A percentile compares a stretch with the other conserved stretches of the same genome.
These are phyloP conservation scores for Ceratocystis destructans DNA, from an alignment of 2,329 filamentous ascomycete species.

Conservation along the genomic window DNA sequence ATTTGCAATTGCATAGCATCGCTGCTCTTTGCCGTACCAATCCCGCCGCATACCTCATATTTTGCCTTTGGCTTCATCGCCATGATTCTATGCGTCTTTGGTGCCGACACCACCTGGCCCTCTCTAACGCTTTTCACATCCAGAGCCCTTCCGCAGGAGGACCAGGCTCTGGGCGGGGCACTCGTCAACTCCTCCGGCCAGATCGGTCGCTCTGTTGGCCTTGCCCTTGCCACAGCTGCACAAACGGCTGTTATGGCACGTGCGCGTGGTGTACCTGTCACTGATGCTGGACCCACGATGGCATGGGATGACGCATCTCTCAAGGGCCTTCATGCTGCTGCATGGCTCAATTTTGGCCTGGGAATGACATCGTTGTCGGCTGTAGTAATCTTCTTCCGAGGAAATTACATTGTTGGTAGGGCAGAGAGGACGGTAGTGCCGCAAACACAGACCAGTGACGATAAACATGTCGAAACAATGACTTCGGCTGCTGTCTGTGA, in stretches of 20 bases:
- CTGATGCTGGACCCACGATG: conserved; percentile 31
- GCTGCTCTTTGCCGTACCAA: conserved; percentile 50
- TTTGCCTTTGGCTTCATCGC: conserved; percentile 54
- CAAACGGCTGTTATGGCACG: conserved; percentile 48
- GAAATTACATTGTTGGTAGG: conserved; percentile 38
- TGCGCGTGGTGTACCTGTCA: conserved; percentile 31
- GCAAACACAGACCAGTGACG: not conserved
- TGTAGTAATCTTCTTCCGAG: conserved; percentile 36
- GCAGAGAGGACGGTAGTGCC: not conserved
- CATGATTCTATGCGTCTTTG: conserved; percentile 51
- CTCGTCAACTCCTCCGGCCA: conserved; percentile 54
- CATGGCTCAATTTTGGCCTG: conserved; percentile 40
- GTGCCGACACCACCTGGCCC: conserved; percentile 54
- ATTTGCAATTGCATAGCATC: conserved; percentile 40
- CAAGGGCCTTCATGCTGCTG: conserved; percentile 35
- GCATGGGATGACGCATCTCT: conserved; percentile 36
- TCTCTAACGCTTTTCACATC: conserved; percentile 53
- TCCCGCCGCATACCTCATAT: conserved; percentile 46
- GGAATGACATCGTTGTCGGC: conserved; percentile 32
- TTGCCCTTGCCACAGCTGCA: conserved; percentile 51
- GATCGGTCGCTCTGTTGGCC: conserved; percentile 49
- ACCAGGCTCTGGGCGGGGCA: conserved; percentile 55
- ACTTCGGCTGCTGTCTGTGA: not conserved
- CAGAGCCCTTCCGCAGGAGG: conserved; percentile 44
- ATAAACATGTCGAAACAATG: not conserved